A percentile compares a stretch with the other conserved stretches of the same genome.
phyloP scores from a whole-genome alignment of 140 eudicot species.

The Ambrosia hybrid region DNA sequence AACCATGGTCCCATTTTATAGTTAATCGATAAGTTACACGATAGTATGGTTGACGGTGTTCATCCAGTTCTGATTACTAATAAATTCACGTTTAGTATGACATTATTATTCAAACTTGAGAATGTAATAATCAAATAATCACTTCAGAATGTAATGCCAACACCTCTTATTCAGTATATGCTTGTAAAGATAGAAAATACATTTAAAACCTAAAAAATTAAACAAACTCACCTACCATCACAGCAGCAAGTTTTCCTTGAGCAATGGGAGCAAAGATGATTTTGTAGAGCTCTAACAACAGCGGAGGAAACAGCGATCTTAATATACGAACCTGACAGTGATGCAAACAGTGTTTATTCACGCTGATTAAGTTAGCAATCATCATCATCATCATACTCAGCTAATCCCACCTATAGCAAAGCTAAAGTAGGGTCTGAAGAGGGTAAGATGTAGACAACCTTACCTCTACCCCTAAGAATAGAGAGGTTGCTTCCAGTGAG shows the following conservation, averaged over 20 bases:
- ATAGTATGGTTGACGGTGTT: not conserved
- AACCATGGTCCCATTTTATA: not conserved
- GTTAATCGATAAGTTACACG: not conserved
- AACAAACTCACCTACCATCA: conserved; percentile 75
- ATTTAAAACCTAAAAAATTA: not conserved
- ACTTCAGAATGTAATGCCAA: not conserved
- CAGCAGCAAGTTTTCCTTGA: conserved; percentile 76
- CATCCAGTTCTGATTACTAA: not conserved
- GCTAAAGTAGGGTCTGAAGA: too few relatives aligned
- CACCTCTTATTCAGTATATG: not conserved
- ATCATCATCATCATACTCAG: too few relatives aligned
- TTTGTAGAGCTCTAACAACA: conserved; percentile 70
- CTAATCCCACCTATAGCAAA: too few relatives aligned
- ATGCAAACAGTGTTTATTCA: not conserved
- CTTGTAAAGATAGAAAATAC: not conserved
- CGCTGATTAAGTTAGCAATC: too few relatives aligned
- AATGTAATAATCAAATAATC: not conserved
- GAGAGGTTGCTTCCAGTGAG: too few relatives aligned
- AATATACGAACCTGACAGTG: conserved; percentile 64
- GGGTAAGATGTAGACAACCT: too few relatives aligned
- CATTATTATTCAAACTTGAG: not conserved
- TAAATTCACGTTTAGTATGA: not conserved
- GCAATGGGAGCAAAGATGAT: conserved; percentile 69
- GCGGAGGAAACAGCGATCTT: conserved; percentile 74
- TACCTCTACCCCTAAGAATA: too few relatives aligned